Conservation (phyloP, 2,329 filamentous ascomycete species). For the Fusarium dlaminii region DNA sequence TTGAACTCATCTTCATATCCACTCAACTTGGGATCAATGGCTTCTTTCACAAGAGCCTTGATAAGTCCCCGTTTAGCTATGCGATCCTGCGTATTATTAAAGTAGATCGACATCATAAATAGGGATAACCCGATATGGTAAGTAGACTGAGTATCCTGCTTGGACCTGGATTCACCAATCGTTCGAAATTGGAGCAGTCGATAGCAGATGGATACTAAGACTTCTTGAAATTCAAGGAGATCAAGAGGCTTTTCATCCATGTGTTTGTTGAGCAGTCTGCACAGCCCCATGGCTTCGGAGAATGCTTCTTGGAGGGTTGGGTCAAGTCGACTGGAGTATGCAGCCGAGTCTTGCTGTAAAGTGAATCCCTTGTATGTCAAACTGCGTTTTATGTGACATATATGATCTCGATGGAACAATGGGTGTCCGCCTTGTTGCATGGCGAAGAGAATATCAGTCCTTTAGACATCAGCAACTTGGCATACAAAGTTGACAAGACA, state of each 20-base stretch:
- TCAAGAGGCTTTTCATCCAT: not conserved
- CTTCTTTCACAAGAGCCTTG: not conserved
- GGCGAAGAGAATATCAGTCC: slow-evolving; percentile 7
- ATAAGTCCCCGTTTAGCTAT: not conserved
- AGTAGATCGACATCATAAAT: not conserved
- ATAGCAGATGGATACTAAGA: not conserved
- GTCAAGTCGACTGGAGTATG: accelerated
- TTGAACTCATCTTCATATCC: not conserved
- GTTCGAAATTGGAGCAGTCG: not conserved
- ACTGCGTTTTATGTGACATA: accelerated
- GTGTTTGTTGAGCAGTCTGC: not conserved
- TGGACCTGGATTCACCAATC: not conserved
- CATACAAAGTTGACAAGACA: not conserved
- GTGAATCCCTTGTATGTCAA: not conserved
- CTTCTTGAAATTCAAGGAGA: slow-evolving; percentile 3
- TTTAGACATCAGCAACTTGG: not conserved
- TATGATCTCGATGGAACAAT: not conserved
- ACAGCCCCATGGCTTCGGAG: not conserved
- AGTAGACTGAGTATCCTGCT: not conserved
- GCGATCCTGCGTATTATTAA: not conserved
- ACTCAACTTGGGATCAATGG: accelerated
- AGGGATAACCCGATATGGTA: not conserved
- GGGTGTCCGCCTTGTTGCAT: not conserved
- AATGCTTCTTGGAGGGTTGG: not conserved
- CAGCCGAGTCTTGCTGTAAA: not conserved